These are phyloP conservation scores for Nicotiana benthamiana DNA, from an alignment of 257 asterid genomes.

Conservation along the genomic window DNA sequence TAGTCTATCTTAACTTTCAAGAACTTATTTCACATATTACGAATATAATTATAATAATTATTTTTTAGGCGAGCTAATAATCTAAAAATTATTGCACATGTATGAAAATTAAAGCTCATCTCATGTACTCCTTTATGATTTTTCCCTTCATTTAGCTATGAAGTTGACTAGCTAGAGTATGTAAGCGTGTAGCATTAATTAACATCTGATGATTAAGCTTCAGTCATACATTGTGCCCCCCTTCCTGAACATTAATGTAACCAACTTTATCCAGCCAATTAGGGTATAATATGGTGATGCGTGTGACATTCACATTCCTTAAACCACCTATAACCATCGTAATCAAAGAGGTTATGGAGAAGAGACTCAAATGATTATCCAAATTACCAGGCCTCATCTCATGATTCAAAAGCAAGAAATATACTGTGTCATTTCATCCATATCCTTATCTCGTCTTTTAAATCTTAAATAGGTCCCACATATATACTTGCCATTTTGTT, in stretches of 20 bases:
- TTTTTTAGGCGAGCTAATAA: too few relatives aligned
- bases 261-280: not conserved
- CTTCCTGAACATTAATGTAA: not conserved
- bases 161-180: not conserved
- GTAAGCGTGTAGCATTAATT: not conserved
- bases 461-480: not conserved
- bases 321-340: not conserved
- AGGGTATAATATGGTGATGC: not conserved
- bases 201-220: too few relatives aligned
- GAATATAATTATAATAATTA: too few relatives aligned
- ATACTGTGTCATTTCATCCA: not conserved
- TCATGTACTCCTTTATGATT: not conserved
- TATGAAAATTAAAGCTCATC: too few relatives aligned
- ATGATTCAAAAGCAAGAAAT: not conserved
- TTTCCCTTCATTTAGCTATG: not conserved
- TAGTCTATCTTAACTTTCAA: too few relatives aligned
- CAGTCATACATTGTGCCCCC: not conserved
- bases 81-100: too few relatives aligned
- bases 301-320: not conserved
- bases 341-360: not conserved
- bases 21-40: too few relatives aligned
- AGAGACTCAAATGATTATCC: not conserved
- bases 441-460: slow-evolving; percentile 10
- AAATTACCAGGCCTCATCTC: not conserved
- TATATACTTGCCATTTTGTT: not conserved